Percentiles rank a stretch among this genome's conserved stretches.
phyloP scores from a whole-genome alignment of 495 filamentous ascomycete genomes.

The Oidiodendron maius region DNA sequence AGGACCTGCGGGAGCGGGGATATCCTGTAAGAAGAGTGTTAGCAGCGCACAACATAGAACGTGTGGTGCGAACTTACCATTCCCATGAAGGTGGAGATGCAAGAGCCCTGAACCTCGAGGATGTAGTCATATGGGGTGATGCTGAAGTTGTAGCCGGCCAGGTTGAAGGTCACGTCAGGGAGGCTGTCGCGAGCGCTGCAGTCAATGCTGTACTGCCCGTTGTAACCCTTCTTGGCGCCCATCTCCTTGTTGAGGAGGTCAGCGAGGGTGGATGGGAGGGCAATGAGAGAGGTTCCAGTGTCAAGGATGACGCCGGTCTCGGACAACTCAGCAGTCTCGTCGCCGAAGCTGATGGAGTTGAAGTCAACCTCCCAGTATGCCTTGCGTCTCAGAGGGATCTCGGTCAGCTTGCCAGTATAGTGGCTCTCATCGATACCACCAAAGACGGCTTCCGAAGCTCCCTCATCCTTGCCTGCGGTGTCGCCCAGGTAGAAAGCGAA shows the following conservation, averaged over 20 bases:
- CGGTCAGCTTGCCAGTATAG: conserved; percentile 85
- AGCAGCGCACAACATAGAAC: too few relatives aligned
- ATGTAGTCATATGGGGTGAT: conserved; percentile 91
- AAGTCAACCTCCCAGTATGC: conserved; percentile 99
- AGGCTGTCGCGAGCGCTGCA: conserved; percentile 77
- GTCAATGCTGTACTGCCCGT: conserved; percentile 91
- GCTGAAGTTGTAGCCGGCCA: conserved; percentile 83
- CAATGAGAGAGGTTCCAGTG: conserved; percentile 97
- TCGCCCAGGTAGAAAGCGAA: conserved; percentile 94
- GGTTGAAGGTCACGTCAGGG: conserved; percentile 82
- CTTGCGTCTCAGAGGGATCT: conserved; percentile 92
- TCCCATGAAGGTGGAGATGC: conserved; percentile 96
- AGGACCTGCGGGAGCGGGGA: conserved; percentile 59
- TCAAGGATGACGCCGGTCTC: conserved; percentile 95
- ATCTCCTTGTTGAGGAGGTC: conserved; percentile 98
- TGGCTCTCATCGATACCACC: conserved; percentile 84
- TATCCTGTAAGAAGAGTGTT: conserved; percentile 14
- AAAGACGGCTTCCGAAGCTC: conserved; percentile 83
- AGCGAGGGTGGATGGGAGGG: conserved; percentile 84
- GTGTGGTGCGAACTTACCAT: conserved; percentile 88
- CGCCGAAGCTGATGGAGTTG: conserved; percentile 83
- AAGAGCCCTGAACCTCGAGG: conserved; percentile 89
- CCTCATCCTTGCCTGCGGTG: conserved; percentile 60
- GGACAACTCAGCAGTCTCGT: conserved; percentile 77
- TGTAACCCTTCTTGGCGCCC: conserved; percentile 93